These are phyloP conservation scores for Chytriomyces sp. DNA, from an alignment of 192 early-diverging fungal species.

Conservation along the genomic window DNA sequence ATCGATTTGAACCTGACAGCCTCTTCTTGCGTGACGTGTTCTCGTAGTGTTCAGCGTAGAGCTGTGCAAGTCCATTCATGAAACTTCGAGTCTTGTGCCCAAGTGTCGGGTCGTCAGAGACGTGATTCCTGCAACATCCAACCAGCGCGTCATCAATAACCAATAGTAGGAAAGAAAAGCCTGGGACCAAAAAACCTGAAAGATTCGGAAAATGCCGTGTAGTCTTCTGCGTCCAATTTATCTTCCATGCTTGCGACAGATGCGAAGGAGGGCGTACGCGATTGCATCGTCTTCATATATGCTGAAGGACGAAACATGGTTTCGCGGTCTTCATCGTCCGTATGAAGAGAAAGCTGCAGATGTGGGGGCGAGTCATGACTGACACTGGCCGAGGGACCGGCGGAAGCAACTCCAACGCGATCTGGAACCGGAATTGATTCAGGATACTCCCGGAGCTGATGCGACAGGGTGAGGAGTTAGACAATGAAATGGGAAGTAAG, in stretches of 20 bases:
- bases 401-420: neutral
- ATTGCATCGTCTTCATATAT: neutral
- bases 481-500: neutral
- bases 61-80: conserved; percentile 9
- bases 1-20: no score
- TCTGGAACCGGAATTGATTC: neutral
- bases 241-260: neutral
- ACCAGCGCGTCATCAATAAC: neutral
- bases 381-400: neutral
- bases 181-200: neutral
- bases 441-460: neutral
- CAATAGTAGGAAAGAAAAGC: no score
- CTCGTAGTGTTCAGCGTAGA: conserved; percentile 17
- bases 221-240: neutral
- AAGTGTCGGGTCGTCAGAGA: neutral
- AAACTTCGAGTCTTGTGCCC: neutral
- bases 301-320: neutral
- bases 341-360: neutral
- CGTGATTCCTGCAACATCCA: neutral
- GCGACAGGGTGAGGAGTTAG: neutral
- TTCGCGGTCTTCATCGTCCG: neutral
- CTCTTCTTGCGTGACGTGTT: neutral
- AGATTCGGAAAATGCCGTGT: neutral
- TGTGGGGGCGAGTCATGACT: neutral
- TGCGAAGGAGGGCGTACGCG: neutral